Evolutionary conservation across 208 protist species (phyloP).

Genomic region (Trypanosoma melophagium): DNA sequence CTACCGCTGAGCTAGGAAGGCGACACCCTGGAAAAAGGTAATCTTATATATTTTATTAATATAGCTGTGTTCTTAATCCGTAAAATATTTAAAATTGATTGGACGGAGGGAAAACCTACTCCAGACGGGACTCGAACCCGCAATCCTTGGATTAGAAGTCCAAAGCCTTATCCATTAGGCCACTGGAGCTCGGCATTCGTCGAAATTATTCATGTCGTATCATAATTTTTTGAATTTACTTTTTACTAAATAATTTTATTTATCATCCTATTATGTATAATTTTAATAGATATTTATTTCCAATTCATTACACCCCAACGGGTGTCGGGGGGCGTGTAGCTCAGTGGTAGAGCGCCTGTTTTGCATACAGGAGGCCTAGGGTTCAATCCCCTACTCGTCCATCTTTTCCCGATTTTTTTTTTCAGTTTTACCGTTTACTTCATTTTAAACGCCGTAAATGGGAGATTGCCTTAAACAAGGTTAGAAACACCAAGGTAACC

Average conservation of each 20-base stretch:
- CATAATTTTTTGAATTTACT: too few relatives aligned
- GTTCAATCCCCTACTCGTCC: not conserved
- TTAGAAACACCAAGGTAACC: too few relatives aligned
- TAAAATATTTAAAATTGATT: too few relatives aligned
- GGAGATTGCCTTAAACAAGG: too few relatives aligned
- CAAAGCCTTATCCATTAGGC: slow-evolving; percentile 91
- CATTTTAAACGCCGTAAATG: too few relatives aligned
- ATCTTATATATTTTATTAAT: not conserved
- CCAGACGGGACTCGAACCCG: slow-evolving; percentile 88
- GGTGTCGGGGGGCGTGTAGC: not conserved
- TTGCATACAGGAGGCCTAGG: not conserved
- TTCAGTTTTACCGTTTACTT: too few relatives aligned
- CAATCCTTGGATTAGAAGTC: slow-evolving; percentile 91
- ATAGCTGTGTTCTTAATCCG: too few relatives aligned
- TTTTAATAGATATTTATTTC: too few relatives aligned
- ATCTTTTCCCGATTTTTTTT: slow-evolving; percentile 7
- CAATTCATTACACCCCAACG: too few relatives aligned
- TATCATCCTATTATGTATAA: too few relatives aligned
- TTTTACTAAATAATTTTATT: too few relatives aligned
- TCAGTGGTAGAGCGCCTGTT: not conserved
- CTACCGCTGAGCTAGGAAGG: slow-evolving; percentile 82
- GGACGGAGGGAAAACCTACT: slow-evolving; percentile 38
- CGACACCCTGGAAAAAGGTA: not conserved
- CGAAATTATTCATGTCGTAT: too few relatives aligned
- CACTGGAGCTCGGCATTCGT: slow-evolving; percentile 46